These are phyloP conservation scores for Nymphaea thermarum DNA, from an alignment of 164 flowering plant genomes.

Conservation along the genomic window DNA sequence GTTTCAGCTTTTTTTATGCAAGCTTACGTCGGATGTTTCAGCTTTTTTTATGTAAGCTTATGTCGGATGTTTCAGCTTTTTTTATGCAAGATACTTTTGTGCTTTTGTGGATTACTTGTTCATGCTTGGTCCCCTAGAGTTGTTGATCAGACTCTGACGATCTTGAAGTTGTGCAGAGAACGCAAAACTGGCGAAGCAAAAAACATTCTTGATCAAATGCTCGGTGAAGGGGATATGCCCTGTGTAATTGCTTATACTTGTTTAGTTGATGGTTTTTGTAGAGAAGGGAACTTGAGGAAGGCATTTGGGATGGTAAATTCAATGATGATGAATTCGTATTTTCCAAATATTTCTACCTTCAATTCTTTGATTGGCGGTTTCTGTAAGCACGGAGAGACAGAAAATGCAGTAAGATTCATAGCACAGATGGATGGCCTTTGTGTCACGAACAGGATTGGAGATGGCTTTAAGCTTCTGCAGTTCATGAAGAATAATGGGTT, in stretches of 20 bases:
- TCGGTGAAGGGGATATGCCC: constrained; percentile 42
- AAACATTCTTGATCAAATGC: constrained; percentile 42
- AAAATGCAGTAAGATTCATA: constrained; percentile 38
- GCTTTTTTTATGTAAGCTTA: too few relatives aligned
- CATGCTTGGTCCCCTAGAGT: constrained; percentile 46
- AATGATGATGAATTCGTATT: constrained; percentile 40
- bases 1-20: too few relatives aligned
- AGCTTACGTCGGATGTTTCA: too few relatives aligned
- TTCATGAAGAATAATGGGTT: constrained; percentile 41
- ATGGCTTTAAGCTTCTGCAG: constrained; percentile 71
- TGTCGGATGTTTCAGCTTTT: too few relatives aligned
- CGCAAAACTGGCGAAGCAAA: constrained; percentile 39
- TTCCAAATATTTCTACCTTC: constrained; percentile 48
- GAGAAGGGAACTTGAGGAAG: constrained; percentile 25
- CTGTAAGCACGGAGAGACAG: constrained; percentile 43
- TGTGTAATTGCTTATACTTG: constrained; percentile 38
- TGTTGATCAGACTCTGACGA: constrained; percentile 40
- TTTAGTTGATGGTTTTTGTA: constrained; percentile 36
- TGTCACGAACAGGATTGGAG: constrained; percentile 66
- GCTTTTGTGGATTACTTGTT: too few relatives aligned
- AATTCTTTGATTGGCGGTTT: constrained; percentile 44
- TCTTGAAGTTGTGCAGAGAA: constrained; percentile 36
- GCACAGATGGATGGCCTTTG: constrained; percentile 93
- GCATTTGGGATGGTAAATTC: constrained; percentile 60
- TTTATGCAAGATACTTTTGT: too few relatives aligned